These are phyloP conservation scores for Isatis lusitanica DNA, from an alignment of 441 rosid species.

Conservation along the genomic window DNA sequence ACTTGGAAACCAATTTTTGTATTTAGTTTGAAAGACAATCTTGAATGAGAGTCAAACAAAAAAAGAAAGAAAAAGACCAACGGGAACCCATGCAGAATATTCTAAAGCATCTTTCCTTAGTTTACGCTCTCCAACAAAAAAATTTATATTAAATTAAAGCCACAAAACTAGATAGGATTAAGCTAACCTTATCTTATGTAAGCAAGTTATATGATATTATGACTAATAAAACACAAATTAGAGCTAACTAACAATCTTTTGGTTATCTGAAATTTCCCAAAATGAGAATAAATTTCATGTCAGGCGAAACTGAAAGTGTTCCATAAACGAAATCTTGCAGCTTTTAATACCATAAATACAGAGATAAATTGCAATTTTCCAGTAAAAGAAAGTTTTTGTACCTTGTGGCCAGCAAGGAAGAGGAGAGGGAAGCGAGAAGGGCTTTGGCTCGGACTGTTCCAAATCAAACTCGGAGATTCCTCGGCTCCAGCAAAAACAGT, in stretches of 20 bases:
- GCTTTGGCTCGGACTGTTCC: constrained; percentile 40
- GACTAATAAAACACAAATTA: constrained; percentile 13
- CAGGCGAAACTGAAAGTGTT: background rate
- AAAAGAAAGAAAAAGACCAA: constrained; percentile 15
- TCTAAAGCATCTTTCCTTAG: constrained; percentile 28
- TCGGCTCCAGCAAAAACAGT: constrained; percentile 64
- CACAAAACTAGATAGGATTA: constrained; percentile 11
- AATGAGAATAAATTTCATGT: background rate
- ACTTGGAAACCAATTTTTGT: background rate
- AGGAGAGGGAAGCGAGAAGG: constrained; percentile 61
- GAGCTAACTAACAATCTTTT: background rate
- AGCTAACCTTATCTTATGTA: constrained; percentile 13
- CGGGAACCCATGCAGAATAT: constrained; percentile 29
- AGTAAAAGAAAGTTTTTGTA: constrained; percentile 29
- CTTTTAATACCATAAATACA: background rate
- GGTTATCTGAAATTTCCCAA: background rate
- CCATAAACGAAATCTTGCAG: constrained; percentile 9
- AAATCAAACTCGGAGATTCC: constrained; percentile 25
- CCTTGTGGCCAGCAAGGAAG: constrained; percentile 71
- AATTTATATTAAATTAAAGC: background rate
- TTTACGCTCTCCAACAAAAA: background rate
- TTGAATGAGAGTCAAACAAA: constrained; percentile 17
- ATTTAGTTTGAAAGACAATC: background rate
- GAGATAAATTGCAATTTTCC: constrained; percentile 11
- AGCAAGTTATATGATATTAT: background rate